Evolutionary conservation across 2,329 filamentous ascomycete genomes (phyloP), one percentile per base, ranked within the genome.

Genomic region (Trichophaea hybrida): DNA sequence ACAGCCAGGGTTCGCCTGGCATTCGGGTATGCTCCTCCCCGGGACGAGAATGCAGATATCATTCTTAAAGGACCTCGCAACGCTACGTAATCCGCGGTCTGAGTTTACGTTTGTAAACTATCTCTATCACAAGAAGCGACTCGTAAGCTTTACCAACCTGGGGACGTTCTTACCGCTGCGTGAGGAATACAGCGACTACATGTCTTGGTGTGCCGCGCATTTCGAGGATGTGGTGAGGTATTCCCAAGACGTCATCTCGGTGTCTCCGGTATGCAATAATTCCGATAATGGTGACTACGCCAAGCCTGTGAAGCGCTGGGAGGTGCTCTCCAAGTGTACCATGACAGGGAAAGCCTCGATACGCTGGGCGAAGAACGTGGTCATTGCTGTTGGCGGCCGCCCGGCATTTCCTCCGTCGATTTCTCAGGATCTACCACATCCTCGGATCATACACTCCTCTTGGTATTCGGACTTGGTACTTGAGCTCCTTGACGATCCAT

Each of bases 1-100:
- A 72, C 91, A 97, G 73, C 70, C 76, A 35, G 75, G 78, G 52
- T 97, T 97, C 70, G 82, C 86, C 60, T 97, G 91, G 91, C 91
- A 97, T 72, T 83, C 88, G 0, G 91, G 91, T 61, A 97, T 97
- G 91, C 81, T 96, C 61, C 80, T 97, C 2, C 88, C 89, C 0
- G 90, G 89, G 4, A 87, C 90, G 56, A 89, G 86, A 74, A 97
- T 97, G 91, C 91, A 97, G 71, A 97, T 97, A 68, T 94, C 88
- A 7, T 97, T 95, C 75, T 80, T 97, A 75, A 97, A 97, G 75
- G 91, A 97, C 71, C 80, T 97, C 72, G 91, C 91, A 2, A 93
- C 88, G 2, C 77, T 95, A 66, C 80, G 91, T 60, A 84, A 97
- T 71, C 91, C 91, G 6, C 81, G 85, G 64, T 94, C 87, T 66